Percentiles rank a stretch among this genome's conserved stretches.
Evolutionary conservation across 2,329 filamentous ascomycete genomes (phyloP).

Genomic region (Aureobasidium sp.): DNA sequence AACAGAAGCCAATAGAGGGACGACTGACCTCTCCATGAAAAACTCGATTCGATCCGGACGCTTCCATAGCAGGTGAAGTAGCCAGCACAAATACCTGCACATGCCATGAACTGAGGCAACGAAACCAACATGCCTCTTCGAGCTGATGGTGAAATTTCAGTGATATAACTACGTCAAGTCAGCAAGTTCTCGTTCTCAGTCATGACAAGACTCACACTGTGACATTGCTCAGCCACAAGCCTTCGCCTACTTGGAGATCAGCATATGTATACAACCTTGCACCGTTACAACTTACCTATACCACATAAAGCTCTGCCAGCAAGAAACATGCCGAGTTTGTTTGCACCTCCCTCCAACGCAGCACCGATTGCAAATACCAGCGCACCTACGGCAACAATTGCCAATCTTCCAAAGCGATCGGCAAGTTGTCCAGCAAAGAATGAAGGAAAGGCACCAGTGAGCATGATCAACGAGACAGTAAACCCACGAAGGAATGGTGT

Average conservation of each 20-base stretch:
- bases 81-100: constrained; percentile 46
- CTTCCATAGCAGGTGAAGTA: constrained; percentile 57
- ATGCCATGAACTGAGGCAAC: constrained; percentile 23
- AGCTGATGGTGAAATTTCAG: constrained; percentile 51
- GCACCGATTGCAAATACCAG: constrained; percentile 50
- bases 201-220: too few relatives aligned
- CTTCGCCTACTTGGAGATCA: constrained; percentile 39
- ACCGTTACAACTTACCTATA: constrained; percentile 23
- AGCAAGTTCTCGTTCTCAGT: not conserved
- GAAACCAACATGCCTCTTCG: constrained; percentile 31
- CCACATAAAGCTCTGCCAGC: constrained; percentile 51
- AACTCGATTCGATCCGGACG: constrained; percentile 21
- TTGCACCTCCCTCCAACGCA: constrained; percentile 44
- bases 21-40: constrained; percentile 10
- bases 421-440: constrained; percentile 53
- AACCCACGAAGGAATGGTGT: constrained; percentile 50
- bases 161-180: constrained; percentile 42
- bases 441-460: constrained; percentile 49
- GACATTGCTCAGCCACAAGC: constrained; percentile 51
- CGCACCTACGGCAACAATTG: constrained; percentile 44
- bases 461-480: constrained; percentile 52
- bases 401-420: constrained; percentile 47
- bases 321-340: constrained; percentile 46
- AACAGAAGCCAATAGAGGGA: constrained; percentile 32
- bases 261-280: too few relatives aligned